Base-by-base conservation (phyloP, 805 yeast species). In the Cyberlindnera mrakii region DNA sequence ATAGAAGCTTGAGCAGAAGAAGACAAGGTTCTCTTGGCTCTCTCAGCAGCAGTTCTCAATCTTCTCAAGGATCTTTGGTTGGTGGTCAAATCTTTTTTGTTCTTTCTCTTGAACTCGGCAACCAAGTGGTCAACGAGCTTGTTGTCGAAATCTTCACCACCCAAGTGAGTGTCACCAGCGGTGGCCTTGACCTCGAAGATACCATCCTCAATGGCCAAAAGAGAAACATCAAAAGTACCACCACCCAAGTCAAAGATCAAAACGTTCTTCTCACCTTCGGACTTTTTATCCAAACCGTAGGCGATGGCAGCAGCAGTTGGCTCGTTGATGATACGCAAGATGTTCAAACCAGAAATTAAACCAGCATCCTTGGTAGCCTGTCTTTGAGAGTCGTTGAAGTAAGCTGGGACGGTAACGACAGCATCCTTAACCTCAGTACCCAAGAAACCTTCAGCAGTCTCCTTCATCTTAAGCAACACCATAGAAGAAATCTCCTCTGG, bases 61-160 rank as follows among this genome's bases (percentile, higher is more conserved):
- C 97, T 87, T 78, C 97, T 86, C 68, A 90, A 77, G 56, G 97
- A 95, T 79, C 97, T 86, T 77, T 88, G 96, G 83, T 89, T 87
- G 60, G 79, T 56, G 46, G 95, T 77, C 55, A 90, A 71, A 69
- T 89, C 97, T 79, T 87, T 86, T 87, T 87, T 86, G 83, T 85
- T 78, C 82, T 89, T 89, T 77, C 96, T 82, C 88, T 90, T 89
- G 84, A 89, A 89, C 75, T 89, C 96, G 66, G 82, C 82, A 54
- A 81, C 85, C 68, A 89, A 89, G 77, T 83, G 93, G 78, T 77
- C 87, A 54, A 89, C 96, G 64, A 90, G 80, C 74, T 96, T 84
- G 83, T 86, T 49, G 40, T 49, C 52, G 42, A 48, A 48, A 42
- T 48, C 52, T 47, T 48, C 49, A 48, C 52, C 52, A 48, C 52